Evolutionary conservation across 2,329 filamentous ascomycete genomes (phyloP), one percentile per base, ranked within the genome.

Genomic region (Cladosporium phlei): DNA sequence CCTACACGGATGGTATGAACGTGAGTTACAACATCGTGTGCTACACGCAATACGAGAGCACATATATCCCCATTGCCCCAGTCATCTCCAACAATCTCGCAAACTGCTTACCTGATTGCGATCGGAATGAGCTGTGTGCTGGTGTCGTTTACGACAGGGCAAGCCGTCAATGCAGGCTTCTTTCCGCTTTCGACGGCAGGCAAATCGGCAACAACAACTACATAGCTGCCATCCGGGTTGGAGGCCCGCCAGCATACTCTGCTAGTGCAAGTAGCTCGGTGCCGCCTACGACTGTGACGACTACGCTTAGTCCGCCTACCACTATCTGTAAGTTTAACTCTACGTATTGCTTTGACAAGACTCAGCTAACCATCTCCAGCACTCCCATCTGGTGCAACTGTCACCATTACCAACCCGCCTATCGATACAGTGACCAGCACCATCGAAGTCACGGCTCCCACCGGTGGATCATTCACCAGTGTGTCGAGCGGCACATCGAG

Each of bases 11-110:
- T 38, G 45, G 43, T 30, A 46, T 37, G 22, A 48, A 48, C 30
- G 17, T 46, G 14, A 35, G 33, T 4, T 60, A 58, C 32, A 37
- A 42, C 3, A 48, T 59, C n/a, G 46, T 45, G 2, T 60, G 58
- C 38, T 35, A 47, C 22, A 47, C 45, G 12, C 47, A 51, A 19
- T 52, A 53, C 20, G 37, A 46, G 11, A 53, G 55, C 32, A 50
- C 47, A 14, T 44, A 55, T 22, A 52, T 59, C 16, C 38, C 46
- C n/a, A 39, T 25, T 17, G 32, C 34, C n/a, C 43, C 51, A 1
- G 27, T 55, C 28, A 44, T 28, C n/a, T 50, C 38, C 21, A 17
- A 43, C n/a, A 50, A 47, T 2, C 34, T 59, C 8, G 38, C 42
- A 3, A 51, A 48, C 6, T 58, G 57, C 37, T 24, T 58, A 22